phyloP scores from a whole-genome alignment of 148 eudicot genomes.

The Rhododendron ferrugineum region DNA sequence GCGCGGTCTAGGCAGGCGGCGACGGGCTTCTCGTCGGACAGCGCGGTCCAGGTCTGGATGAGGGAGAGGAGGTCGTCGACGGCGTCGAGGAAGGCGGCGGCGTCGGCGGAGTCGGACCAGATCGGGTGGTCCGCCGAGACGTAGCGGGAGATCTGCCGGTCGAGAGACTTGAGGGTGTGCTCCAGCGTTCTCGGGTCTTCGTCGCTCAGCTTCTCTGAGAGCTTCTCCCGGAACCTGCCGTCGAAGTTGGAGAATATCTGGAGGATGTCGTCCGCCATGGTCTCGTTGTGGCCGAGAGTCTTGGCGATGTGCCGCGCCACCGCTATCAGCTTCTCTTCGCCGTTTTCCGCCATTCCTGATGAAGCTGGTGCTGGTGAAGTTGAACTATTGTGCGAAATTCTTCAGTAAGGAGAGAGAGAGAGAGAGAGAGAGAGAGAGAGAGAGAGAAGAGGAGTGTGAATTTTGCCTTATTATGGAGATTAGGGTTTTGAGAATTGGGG shows the following conservation, averaged over 20 bases:
- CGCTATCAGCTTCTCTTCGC: constrained; percentile 93
- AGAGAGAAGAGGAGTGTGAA: no score
- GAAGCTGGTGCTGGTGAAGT: neutral
- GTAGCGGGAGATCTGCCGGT: constrained; percentile 51
- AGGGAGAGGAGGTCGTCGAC: constrained; percentile 52
- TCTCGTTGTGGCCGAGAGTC: constrained; percentile 80
- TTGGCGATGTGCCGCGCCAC: constrained; percentile 90
- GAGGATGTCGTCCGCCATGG: constrained; percentile 84
- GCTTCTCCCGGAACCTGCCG: constrained; percentile 66
- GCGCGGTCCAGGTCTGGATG: constrained; percentile 45
- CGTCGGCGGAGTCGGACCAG: constrained; percentile 56
- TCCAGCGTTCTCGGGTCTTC: constrained; percentile 27
- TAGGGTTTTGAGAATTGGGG: neutral
- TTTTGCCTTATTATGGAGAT: neutral
- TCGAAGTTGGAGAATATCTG: constrained; percentile 92
- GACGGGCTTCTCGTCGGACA: constrained; percentile 42
- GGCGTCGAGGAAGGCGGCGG: constrained; percentile 52
- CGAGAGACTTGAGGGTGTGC: constrained; percentile 35
- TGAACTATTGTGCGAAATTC: neutral
- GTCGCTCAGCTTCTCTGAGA: constrained; percentile 35
- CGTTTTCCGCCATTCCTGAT: constrained; percentile 51
- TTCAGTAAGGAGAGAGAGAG: neutral
- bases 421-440: no score
- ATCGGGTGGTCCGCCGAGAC: constrained; percentile 50
- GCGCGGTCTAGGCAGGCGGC: constrained; percentile 46